Percentiles rank a stretch among this genome's conserved stretches.
Conservation (phyloP, 192 early-diverging fungal species). For the Diversispora eburnea region DNA sequence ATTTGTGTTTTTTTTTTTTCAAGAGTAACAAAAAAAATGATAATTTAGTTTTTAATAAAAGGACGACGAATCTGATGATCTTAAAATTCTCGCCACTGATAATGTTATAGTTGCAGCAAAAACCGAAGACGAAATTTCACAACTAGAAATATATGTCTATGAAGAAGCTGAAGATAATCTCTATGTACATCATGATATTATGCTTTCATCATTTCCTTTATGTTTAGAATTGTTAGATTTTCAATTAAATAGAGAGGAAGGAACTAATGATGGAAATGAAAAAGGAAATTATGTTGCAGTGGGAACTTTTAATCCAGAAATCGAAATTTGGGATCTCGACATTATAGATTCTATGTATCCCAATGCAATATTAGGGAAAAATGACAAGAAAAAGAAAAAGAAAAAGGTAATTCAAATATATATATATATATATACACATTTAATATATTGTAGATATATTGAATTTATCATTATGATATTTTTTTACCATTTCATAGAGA, state of each 20-base stretch:
- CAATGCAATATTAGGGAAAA: constrained; percentile 78
- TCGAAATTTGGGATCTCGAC: constrained; percentile 99
- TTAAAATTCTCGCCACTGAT: constrained; percentile 73
- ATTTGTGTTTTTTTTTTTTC: not conserved
- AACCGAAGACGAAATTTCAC: constrained; percentile 96
- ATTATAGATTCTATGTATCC: constrained; percentile 88
- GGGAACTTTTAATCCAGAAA: constrained; percentile 95
- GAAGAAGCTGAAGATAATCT: constrained; percentile 88
- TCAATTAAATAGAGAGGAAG: constrained; percentile 66
- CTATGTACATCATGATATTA: constrained; percentile 97
- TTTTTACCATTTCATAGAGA: constrained; percentile 31
- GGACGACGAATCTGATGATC: constrained; percentile 79
- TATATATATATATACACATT: not conserved
- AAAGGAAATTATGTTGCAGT: constrained; percentile 92
- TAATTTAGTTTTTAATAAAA: constrained; percentile 28
- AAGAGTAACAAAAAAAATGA: too few species aligned
- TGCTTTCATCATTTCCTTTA: constrained; percentile 94
- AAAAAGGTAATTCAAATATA: constrained; percentile 6
- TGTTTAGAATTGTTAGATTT: constrained; percentile 96
- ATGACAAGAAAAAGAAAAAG: constrained; percentile 41
- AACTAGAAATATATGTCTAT: constrained; percentile 91
- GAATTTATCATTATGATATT: not conserved
- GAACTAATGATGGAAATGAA: constrained; percentile 35
- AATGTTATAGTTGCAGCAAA: constrained; percentile 88
- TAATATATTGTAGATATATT: not conserved